Conservation (phyloP, 2,329 filamentous ascomycete genomes). For the Monilinia fructigena region DNA sequence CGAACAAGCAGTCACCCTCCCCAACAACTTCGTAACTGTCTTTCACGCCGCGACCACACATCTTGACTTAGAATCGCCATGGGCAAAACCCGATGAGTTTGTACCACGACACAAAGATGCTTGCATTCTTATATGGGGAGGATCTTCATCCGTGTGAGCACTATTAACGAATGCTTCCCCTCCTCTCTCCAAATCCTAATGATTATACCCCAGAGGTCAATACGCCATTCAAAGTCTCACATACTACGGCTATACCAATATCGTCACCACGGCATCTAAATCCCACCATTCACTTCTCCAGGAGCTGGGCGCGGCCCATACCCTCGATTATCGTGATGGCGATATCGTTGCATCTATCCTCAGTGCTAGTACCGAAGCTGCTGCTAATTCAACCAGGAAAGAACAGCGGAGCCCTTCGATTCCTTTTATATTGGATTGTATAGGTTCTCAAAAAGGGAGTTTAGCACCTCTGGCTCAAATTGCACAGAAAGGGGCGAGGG, state of each 20-base stretch:
- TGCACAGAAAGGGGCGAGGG: slow-evolving; percentile 49
- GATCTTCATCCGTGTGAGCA: slow-evolving; percentile 1
- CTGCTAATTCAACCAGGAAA: slow-evolving; percentile 24
- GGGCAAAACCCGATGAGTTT: not conserved
- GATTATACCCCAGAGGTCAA: slow-evolving; percentile 24
- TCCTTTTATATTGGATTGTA: slow-evolving; percentile 55
- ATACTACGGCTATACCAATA: slow-evolving; percentile 52
- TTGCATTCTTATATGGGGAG: not conserved
- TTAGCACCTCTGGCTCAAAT: slow-evolving; percentile 51
- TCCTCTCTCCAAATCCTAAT: not conserved
- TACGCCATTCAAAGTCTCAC: slow-evolving; percentile 46
- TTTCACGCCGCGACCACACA: not conserved
- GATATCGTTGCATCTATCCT: slow-evolving; percentile 31
- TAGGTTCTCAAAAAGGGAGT: slow-evolving; percentile 49
- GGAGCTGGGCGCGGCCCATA: slow-evolving; percentile 24
- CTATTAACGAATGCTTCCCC: too few relatives aligned
- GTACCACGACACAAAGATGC: not conserved
- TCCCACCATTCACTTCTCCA: slow-evolving; percentile 38
- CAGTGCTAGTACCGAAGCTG: slow-evolving; percentile 23
- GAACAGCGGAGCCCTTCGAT: slow-evolving; percentile 31
- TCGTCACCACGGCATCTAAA: slow-evolving; percentile 41
- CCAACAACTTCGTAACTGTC: not conserved
- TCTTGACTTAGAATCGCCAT: slow-evolving; percentile 1
- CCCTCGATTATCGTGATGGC: slow-evolving; percentile 39
- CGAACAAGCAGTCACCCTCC: slow-evolving; percentile 4